These are phyloP conservation scores for Capillidium heterosporum DNA, from an alignment of 371 early-diverging fungal species.

Conservation along the genomic window DNA sequence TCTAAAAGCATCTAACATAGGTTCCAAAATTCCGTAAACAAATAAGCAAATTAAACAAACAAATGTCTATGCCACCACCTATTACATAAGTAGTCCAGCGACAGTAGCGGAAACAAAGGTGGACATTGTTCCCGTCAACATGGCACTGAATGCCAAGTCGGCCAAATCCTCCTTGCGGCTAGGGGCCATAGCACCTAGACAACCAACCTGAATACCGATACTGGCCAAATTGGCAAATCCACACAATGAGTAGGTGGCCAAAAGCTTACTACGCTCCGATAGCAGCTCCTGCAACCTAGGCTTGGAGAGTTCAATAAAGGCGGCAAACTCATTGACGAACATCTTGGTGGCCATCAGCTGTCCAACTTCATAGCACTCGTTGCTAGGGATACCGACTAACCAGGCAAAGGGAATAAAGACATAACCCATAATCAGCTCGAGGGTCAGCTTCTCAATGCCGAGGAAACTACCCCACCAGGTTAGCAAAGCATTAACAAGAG, in stretches of 20 bases:
- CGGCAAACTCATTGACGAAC: conserved; percentile 81
- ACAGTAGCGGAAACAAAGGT: conserved; percentile 74
- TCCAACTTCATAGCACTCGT: conserved; percentile 39
- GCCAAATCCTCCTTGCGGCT: conserved; percentile 56
- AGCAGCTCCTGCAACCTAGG: conserved; percentile 5
- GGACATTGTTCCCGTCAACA: conserved; percentile 59
- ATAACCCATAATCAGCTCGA: conserved; percentile 55
- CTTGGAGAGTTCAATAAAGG: conserved; percentile 28
- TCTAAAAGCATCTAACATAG: too few relatives aligned
- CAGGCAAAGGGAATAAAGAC: conserved; percentile 61
- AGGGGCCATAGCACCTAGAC: conserved; percentile 66
- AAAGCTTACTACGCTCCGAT: conserved; percentile 19
- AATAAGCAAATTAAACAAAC: too few relatives aligned
- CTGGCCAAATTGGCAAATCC: conserved; percentile 80
- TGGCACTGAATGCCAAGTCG: conserved; percentile 53
- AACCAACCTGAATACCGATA: conserved; percentile 73
- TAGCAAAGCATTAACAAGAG: conserved; percentile 43
- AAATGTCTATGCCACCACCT: too few relatives aligned
- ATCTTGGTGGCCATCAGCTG: conserved; percentile 71
- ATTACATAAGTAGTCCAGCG: conserved; percentile 53
- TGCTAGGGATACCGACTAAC: conserved; percentile 56
- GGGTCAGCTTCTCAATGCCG: conserved; percentile 33
- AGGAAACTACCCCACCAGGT: conserved; percentile 62
- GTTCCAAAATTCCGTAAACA: too few relatives aligned
- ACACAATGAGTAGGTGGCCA: conserved; percentile 64